phyloP scores from a whole-genome alignment of 345 rosid genomes.

The Eucalyptus brandiana region DNA sequence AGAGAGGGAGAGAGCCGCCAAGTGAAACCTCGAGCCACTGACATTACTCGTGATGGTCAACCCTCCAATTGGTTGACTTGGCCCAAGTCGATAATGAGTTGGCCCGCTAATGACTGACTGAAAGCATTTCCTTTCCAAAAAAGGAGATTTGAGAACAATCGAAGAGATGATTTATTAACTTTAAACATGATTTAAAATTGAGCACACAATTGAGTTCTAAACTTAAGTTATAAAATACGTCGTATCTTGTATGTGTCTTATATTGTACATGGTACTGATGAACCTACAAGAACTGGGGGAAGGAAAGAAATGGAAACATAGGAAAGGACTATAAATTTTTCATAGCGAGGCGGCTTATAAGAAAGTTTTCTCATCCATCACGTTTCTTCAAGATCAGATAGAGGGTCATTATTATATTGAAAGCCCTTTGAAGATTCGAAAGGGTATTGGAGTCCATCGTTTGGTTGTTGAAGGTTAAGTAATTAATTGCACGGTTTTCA shows the following conservation, averaged over 20 bases:
- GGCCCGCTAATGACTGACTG: background rate
- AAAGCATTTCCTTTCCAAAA: background rate
- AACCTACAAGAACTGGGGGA: background rate
- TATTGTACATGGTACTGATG: background rate
- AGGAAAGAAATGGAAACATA: background rate
- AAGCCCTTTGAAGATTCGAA: background rate
- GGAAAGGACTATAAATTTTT: background rate
- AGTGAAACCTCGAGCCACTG: background rate
- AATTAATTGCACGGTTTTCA: background rate
- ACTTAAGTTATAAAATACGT: background rate
- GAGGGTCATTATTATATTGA: background rate
- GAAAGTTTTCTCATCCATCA: background rate
- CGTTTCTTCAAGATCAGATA: background rate
- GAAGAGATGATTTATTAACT: background rate
- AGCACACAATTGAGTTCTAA: background rate
- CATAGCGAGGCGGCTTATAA: background rate
- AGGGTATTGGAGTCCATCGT: background rate
- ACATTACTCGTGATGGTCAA: background rate
- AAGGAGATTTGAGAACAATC: background rate
- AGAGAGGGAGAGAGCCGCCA: background rate
- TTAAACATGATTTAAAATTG: background rate
- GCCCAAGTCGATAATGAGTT: background rate
- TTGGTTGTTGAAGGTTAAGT: background rate
- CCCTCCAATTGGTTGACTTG: background rate
- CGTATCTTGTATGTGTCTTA: background rate